A percentile compares a stretch with the other conserved stretches of the same genome.
Evolutionary conservation across 192 early-diverging fungal genomes (phyloP).

Genomic region (Lobulomyces angularis): DNA sequence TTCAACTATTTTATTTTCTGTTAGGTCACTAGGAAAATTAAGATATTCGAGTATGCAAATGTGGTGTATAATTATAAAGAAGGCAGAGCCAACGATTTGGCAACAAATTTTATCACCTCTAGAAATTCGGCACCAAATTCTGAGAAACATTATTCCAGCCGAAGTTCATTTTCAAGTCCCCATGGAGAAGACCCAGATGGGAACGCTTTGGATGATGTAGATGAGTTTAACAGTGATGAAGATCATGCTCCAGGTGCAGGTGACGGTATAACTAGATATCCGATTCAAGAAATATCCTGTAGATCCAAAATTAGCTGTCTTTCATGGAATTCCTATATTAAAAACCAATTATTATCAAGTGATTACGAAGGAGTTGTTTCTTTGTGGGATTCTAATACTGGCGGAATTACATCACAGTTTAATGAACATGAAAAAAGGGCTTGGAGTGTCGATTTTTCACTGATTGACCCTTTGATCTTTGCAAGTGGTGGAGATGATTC

Average conservation of each 20-base stretch:
- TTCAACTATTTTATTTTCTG: too few relatives aligned
- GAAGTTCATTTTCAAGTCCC: constrained; percentile 2
- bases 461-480: constrained; percentile 60
- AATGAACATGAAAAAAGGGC: constrained; percentile 87
- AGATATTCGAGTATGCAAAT: constrained; percentile 73
- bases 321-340: constrained; percentile 79
- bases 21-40: constrained; percentile 84
- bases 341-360: constrained; percentile 70
- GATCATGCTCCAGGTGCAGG: constrained; percentile 30
- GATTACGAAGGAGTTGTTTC: constrained; percentile 88
- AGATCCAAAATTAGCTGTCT: constrained; percentile 86
- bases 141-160: neutral
- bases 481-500: constrained; percentile 88
- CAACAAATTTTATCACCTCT: neutral
- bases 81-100: neutral
- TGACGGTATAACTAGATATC: constrained; percentile 36
- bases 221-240: constrained; percentile 17
- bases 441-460: constrained; percentile 84
- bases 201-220: constrained; percentile 10
- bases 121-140: neutral
- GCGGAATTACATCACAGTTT: constrained; percentile 45
- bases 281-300: constrained; percentile 64
- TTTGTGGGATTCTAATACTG: constrained; percentile 73
- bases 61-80: constrained; percentile 22
- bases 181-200: constrained; percentile 13